phyloP scores from a whole-genome alignment of 2,329 filamentous ascomycete genomes.

The Colletotrichum magnum region DNA sequence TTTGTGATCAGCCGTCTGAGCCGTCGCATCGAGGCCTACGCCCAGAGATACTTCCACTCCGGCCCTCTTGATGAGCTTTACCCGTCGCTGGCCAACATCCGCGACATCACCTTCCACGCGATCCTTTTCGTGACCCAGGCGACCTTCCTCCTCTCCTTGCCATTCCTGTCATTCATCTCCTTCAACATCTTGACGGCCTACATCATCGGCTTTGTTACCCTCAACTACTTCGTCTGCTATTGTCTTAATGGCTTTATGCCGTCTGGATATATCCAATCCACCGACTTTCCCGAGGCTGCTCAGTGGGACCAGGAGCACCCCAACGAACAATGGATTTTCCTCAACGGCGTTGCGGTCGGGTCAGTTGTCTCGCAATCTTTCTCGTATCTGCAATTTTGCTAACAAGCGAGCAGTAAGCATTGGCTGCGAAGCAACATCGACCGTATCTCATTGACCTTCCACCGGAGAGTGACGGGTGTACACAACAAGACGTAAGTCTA shows the following conservation, averaged over 20 bases:
- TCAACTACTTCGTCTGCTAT: constrained; percentile 66
- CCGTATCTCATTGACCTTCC: constrained; percentile 79
- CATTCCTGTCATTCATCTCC: constrained; percentile 60
- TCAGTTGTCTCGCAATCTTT: constrained; percentile 50
- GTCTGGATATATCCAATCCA: constrained; percentile 58
- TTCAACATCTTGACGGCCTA: constrained; percentile 61
- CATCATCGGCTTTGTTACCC: constrained; percentile 58
- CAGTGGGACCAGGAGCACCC: constrained; percentile 52
- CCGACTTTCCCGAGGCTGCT: constrained; percentile 56
- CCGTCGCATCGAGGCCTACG: background rate
- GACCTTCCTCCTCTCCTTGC: constrained; percentile 70
- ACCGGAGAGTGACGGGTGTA: constrained; percentile 78
- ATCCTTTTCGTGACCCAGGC: constrained; percentile 73
- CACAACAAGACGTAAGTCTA: constrained; percentile 75
- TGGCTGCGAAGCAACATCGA: constrained; percentile 82
- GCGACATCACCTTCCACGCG: constrained; percentile 67
- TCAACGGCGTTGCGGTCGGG: constrained; percentile 80
- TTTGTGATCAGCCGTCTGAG: constrained; percentile 2
- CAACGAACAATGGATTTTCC: constrained; percentile 83
- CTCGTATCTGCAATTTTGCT: background rate
- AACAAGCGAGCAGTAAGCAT: constrained; percentile 59
- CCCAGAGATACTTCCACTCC: constrained; percentile 54
- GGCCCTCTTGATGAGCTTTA: constrained; percentile 75
- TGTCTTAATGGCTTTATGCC: constrained; percentile 64
- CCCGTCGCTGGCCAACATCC: constrained; percentile 67